Percentiles rank a stretch among this genome's conserved stretches.
Conservation (phyloP, 2,329 filamentous ascomycete genomes). For the Phaeosphaeriaceae sp. region DNA sequence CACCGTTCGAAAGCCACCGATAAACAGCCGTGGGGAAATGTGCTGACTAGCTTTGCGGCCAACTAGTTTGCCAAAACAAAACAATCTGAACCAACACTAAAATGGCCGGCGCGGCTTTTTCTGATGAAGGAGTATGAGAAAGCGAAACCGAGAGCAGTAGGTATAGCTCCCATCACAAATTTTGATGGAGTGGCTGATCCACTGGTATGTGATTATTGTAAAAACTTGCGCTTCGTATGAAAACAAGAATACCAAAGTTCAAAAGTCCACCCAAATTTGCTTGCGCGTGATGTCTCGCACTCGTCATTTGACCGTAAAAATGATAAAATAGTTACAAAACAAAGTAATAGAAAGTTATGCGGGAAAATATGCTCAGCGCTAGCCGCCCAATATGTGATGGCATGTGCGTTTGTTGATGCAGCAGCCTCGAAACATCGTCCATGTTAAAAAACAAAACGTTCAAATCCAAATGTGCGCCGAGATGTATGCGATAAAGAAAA, state of each 20-base stretch:
- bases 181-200: background rate
- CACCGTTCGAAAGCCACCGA: conserved; percentile 10
- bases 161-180: background rate
- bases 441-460: conserved; percentile 10
- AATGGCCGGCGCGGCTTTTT: no score
- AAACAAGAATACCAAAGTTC: conserved; percentile 1
- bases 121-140: background rate
- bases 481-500: conserved; percentile 14
- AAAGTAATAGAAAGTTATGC: conserved; percentile 2
- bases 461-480: conserved; percentile 14
- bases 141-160: conserved; percentile 1
- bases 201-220: conserved; percentile 12
- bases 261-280: conserved; percentile 19
- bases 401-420: conserved; percentile 13
- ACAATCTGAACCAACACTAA: background rate
- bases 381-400: conserved; percentile 31
- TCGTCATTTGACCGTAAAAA: background rate
- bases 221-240: conserved; percentile 5
- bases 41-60: background rate
- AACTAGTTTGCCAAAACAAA: background rate
- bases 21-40: conserved; percentile 19
- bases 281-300: conserved; percentile 2
- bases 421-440: background rate
- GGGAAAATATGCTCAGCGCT: conserved; percentile 30
- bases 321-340: background rate